Base-by-base conservation (phyloP, 495 filamentous ascomycete species). In the Clohesyomyces aquaticus region DNA sequence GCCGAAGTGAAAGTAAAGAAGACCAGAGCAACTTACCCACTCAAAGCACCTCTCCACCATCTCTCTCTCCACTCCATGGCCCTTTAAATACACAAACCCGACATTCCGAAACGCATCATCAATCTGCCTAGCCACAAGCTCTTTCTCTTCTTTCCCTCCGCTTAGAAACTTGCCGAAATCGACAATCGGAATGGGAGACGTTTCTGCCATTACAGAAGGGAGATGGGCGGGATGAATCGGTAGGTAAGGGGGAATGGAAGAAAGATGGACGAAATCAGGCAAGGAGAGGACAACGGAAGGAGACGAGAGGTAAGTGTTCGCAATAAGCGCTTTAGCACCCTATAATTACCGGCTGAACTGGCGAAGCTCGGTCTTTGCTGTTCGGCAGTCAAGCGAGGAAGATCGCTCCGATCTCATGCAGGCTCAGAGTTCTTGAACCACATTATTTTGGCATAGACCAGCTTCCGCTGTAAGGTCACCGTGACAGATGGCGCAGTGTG, bases 41-140 rank as follows among this genome's bases (percentile, higher is more conserved):
- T 62, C 42, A 49, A 74, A 72, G 52, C 59, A 59, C 27, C 61
- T 53, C 11, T 68, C 53, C n/a, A 72, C 63, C 26, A 53, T 51
- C 16, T 63, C 42, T 23, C 45, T 26, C 18, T 27, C 43, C 10
- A 72, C 51, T 0, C 70, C 68, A 54, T 72, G 70, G 28, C 65
- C 65, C 41, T 21, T 66, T 4, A 72, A 32, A 43, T 68, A 72
- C 19, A 72, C 70, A 52, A 72, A 72, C 4, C 70, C 70, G 4
- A 65, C 56, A 26, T 71, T 43, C 12, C 59, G 56, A 48, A 68
- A 72, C 3, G 68, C 65, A 1, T 62, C 49, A 23, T 68, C 63
- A 46, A 72, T 66, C 21, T 63, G 38, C 19, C 14, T 21, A 0
- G 70, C 65, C 11, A 63, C 53, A 21, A 18, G 28, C 32, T 52